Conservation (phyloP, 208 protist species). For the Crithidia bombi region DNA sequence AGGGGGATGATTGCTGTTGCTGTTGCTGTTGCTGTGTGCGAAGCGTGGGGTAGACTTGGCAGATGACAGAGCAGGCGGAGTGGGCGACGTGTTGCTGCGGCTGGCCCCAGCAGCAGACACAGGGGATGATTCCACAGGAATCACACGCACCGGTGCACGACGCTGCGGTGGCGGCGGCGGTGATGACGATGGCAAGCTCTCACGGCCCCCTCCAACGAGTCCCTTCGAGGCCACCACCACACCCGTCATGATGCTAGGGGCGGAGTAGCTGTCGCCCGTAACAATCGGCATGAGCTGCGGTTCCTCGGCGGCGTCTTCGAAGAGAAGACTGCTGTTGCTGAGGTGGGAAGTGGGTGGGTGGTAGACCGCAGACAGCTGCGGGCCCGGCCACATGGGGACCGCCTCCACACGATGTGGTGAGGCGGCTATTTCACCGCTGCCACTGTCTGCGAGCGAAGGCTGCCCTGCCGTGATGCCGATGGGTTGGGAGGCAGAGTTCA, state of each 20-base stretch:
- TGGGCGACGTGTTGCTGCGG: not conserved
- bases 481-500: not conserved
- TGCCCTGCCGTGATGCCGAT: not conserved
- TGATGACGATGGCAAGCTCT: not conserved
- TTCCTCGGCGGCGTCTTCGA: constrained; percentile 12
- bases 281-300: constrained; percentile 18
- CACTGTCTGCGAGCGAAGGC: not conserved
- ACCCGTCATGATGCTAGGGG: not conserved
- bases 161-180: constrained; percentile 12
- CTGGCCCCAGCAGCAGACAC: not conserved
- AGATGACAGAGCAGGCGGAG: not conserved
- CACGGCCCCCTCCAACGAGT: not conserved
- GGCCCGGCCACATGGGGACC: not conserved
- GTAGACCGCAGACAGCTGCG: not conserved
- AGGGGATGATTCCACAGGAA: not conserved
- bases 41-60: not conserved
- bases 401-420: not conserved
- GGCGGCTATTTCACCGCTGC: not conserved
- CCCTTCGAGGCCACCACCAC: not conserved
- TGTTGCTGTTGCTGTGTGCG: not conserved
- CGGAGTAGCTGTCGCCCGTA: not conserved
- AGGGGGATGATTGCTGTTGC: not conserved
- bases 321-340: constrained; percentile 17
- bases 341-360: constrained; percentile 7
- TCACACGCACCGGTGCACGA: constrained; percentile 2